A percentile compares a stretch with the other conserved stretches of the same genome.
phyloP scores from a whole-genome alignment of 2,329 filamentous ascomycete genomes.

The Beauveria sp. region DNA sequence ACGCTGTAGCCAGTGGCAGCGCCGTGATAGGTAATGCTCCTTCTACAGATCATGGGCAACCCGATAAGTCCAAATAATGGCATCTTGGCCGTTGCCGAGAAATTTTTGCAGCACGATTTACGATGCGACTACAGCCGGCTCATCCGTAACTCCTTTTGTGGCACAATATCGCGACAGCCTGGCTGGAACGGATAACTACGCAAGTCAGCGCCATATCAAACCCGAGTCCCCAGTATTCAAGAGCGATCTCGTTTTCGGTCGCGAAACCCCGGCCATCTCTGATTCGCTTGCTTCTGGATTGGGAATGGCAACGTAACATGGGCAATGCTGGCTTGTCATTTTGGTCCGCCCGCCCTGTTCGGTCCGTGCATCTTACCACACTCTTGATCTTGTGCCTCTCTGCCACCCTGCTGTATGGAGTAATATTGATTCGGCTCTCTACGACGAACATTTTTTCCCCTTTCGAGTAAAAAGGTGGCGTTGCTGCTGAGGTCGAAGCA shows the following conservation, averaged over 20 bases:
- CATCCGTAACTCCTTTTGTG: not conserved
- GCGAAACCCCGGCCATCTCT: not conserved
- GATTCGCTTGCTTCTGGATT: not conserved
- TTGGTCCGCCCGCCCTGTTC: not conserved
- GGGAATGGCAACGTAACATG: not conserved
- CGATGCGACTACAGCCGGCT: not conserved
- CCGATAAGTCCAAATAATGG: not conserved
- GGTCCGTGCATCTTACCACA: not conserved
- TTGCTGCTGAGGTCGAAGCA: not conserved
- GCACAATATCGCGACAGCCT: not conserved
- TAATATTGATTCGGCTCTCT: not conserved
- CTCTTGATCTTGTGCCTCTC: not conserved
- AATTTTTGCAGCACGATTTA: too few species aligned
- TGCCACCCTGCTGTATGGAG: not conserved
- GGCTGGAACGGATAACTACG: not conserved
- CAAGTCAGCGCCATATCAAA: not conserved
- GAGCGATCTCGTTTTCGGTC: not conserved
- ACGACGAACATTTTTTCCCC: not conserved
- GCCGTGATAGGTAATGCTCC: slow-evolving; percentile 4
- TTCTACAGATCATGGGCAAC: not conserved
- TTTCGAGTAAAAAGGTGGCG: not conserved
- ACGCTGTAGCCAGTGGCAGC: not conserved
- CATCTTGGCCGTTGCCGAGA: not conserved
- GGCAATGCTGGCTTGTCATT: not conserved
- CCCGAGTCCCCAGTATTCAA: not conserved